These are phyloP conservation scores for Talaromyces wortmannii DNA, from an alignment of 495 filamentous ascomycete species.

Conservation along the genomic window DNA sequence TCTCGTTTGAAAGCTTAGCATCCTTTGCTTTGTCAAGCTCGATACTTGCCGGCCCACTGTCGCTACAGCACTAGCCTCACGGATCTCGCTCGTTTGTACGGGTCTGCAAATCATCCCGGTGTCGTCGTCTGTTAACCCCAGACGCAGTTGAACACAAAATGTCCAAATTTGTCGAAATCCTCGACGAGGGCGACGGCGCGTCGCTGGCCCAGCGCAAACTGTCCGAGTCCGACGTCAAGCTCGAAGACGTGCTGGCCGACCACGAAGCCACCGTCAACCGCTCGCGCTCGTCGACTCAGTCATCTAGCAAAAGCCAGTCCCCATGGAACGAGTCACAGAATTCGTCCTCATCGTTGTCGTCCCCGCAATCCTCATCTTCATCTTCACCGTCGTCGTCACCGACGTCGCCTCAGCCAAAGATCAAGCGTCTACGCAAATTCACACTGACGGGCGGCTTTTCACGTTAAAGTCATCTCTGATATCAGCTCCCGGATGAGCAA, in stretches of 20 bases:
- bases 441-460: constrained; percentile 3
- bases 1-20: too few relatives aligned
- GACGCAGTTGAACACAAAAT: neutral
- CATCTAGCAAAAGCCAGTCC: constrained; percentile 25
- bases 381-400: constrained; percentile 3
- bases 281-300: constrained; percentile 33
- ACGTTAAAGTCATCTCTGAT: neutral
- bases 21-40: too few relatives aligned
- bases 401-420: constrained; percentile 15
- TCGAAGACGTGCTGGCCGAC: constrained; percentile 41
- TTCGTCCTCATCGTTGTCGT: neutral
- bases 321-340: constrained; percentile 7
- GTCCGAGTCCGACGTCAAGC: constrained; percentile 38
- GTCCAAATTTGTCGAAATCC: constrained; percentile 41
- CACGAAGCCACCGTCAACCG: constrained; percentile 36
- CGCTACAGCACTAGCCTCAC: too few relatives aligned
- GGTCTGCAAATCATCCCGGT: too few relatives aligned
- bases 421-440: constrained; percentile 5
- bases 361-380: constrained; percentile 1
- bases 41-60: too few relatives aligned
- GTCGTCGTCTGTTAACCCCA: too few relatives aligned
- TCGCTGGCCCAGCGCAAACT: constrained; percentile 14
- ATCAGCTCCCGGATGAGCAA: neutral
- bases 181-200: constrained; percentile 27
- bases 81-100: too few relatives aligned